A percentile compares a stretch with the other conserved stretches of the same genome.
These are phyloP conservation scores for Mortierella hygrophila DNA, from an alignment of 192 early-diverging fungal genomes.

Conservation along the genomic window DNA sequence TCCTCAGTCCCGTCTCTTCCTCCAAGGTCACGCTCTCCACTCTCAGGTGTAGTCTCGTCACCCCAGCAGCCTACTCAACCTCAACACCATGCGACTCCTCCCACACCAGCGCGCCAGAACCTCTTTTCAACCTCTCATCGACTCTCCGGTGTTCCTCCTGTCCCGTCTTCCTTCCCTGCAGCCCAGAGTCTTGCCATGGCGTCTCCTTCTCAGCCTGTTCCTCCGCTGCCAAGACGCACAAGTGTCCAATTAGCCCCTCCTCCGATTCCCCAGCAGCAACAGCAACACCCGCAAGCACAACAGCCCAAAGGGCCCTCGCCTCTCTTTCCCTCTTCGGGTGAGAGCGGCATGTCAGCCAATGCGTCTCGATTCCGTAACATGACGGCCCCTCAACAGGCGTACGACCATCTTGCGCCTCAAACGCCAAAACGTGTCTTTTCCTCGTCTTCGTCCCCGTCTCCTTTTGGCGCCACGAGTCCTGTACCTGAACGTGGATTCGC, in stretches of 20 bases:
- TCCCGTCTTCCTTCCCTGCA: conserved; percentile 23
- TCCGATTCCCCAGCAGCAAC: conserved; percentile 12
- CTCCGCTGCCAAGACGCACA: conserved; percentile 41
- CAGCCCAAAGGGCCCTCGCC: conserved; percentile 40
- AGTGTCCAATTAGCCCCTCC: conserved; percentile 32
- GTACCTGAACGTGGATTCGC: conserved; percentile 41
- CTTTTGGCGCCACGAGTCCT: conserved; percentile 38
- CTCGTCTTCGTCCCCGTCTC: conserved; percentile 14
- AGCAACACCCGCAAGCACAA: neutral
- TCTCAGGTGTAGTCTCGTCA: conserved; percentile 27
- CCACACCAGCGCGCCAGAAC: conserved; percentile 26
- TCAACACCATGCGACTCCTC: conserved; percentile 11
- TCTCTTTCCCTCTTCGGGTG: conserved; percentile 30
- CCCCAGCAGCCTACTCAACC: conserved; percentile 5
- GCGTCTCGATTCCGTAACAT: conserved; percentile 47
- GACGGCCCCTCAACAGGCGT: conserved; percentile 48
- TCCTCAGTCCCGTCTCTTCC: conserved; percentile 25
- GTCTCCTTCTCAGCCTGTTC: conserved; percentile 42
- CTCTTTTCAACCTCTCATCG: conserved; percentile 19
- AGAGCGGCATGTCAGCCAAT: conserved; percentile 42
- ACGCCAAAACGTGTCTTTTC: conserved; percentile 46
- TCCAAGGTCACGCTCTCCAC: conserved; percentile 48
- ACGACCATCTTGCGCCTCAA: conserved; percentile 39
- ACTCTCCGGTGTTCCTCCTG: conserved; percentile 28
- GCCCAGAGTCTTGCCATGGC: conserved; percentile 37